Evolutionary conservation across 768 basidiomycete genomes (phyloP), one percentile per base, ranked within the genome.

Genomic region (Boletus tylopilopsis): DNA sequence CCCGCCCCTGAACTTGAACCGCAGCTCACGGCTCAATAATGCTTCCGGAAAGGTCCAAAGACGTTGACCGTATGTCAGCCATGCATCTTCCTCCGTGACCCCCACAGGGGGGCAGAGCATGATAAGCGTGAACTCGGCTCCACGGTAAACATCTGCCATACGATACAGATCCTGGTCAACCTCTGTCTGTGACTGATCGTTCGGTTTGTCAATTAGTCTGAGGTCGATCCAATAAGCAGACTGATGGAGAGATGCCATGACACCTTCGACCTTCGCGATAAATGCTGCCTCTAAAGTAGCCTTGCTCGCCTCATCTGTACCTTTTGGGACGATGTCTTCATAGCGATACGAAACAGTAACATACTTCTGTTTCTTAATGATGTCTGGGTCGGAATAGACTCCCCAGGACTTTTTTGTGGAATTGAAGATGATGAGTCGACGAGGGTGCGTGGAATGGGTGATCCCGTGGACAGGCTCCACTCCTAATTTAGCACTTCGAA

Each of bases 41-140:
- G 44, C 60, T n/a, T 59, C 52, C 0, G 62, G 61, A 6, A 66
- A 55, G 1, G 56, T 66, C 61, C 61, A 60, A 12, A 65, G 49
- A 35, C 64, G 57, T 24, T 62, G 23, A 7, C 61, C 64, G 10
- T 61, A 62, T 12, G 12, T 12, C 7, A 27, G 9, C 61, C 61
- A 65, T 29, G 50, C 45, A 3, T 15, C 18, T 8, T 52, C 35
- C 6, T 57, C 29, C n/a, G 42, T 40, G 27, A 40, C 34, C 4
- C 0, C 29, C 1, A 6, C 16, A 5, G 32, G 12, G 3, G 55
- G 48, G n/a, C 0, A 18, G 27, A 66, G 47, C 37, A 63, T 34
- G 35, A 66, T 60, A 8, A 62, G 54, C 4, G 64, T 62, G 45
- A 63, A 65, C 38, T 54, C 45, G 18, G 61, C 61, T 1, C 45